Conservation (phyloP, 2,329 filamentous ascomycete species). For the Ascochyta viciae-villosae region DNA sequence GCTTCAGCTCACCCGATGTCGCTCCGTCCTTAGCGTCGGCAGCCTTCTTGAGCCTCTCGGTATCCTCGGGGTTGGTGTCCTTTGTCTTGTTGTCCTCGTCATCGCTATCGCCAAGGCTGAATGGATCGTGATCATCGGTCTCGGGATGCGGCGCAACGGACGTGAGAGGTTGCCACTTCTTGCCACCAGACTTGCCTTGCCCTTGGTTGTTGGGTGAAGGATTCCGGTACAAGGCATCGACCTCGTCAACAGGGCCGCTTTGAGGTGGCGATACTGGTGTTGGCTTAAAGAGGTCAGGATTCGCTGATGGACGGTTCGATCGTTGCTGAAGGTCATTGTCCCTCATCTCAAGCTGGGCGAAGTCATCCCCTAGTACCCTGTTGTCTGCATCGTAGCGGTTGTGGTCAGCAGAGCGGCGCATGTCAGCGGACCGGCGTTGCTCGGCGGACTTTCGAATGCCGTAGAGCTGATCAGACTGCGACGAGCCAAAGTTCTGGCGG, state of each 20-base stretch:
- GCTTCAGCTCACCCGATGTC: conserved; percentile 39
- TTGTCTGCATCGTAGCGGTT: conserved; percentile 95
- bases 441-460: conserved; percentile 51
- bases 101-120: conserved; percentile 94
- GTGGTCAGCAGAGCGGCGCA: conserved; percentile 78
- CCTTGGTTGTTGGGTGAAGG: conserved; percentile 43
- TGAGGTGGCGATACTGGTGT: conserved; percentile 61
- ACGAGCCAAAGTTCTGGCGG: conserved; percentile 49
- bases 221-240: conserved; percentile 72
- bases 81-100: conserved; percentile 80
- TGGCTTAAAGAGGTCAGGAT: conserved; percentile 81
- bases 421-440: conserved; percentile 74
- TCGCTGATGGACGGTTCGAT: conserved; percentile 71
- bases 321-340: conserved; percentile 66
- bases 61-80: conserved; percentile 63
- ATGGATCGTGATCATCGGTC: conserved; percentile 85
- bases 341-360: conserved; percentile 69
- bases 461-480: conserved; percentile 50
- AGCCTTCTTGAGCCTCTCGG: conserved; percentile 58
- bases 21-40: conserved; percentile 50
- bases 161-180: conserved; percentile 97
- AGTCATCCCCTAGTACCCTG: conserved; percentile 87
- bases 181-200: conserved; percentile 66
- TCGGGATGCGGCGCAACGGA: conserved; percentile 85
- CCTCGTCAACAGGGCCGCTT: conserved; percentile 76